Base-by-base conservation (phyloP, 2,329 filamentous ascomycete genomes). In the Penicillium sp. region DNA sequence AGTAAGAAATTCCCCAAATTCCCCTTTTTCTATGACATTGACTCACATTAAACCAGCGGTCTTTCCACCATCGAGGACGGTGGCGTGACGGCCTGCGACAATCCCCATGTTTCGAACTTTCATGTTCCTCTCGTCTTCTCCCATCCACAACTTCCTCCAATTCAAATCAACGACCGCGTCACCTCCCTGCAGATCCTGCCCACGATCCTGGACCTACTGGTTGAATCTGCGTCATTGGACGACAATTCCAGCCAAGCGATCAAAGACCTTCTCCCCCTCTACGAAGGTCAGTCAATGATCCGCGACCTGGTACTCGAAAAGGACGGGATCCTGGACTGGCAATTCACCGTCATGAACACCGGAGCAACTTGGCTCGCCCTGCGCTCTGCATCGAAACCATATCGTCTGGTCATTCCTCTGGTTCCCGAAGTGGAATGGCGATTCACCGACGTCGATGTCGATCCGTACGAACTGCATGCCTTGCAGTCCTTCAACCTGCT, bases 361-460 rank as follows among this genome's bases (percentile, higher is more conserved):
- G 69, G 69, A 8, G 67, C 65, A 16, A 65, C 67, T 6, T 64
- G 86, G 87, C 71, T 81, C 80, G 56, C 77, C 79, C 57, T 86
- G 88, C 72, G 85, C 85, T n/a, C 80, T 76, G 58, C 96, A 86
- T 90, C 85, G 85, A 65, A 90, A 92, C 77, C 72, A 48, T 70
- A 81, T 94, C 53, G 79, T 82, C 53, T 92, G 88, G 59, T 64
- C 15, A 85, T 96, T 49, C 85, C 89, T 6, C 85, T 93, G 63
- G 82, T 89, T 64, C 89, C 95, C 69, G 88, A 90, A 46, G 87
- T 78, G 15, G 59, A 63, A 15, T 71, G 64, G 54, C 48, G 59
- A 36, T 75, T 75, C 57, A 69, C 71, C 1, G 61, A 74, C 38
- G 60, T 68, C 6, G 58, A 60, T 2, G 59, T 53, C 4, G 72